Evolutionary conservation across 1,284 basidiomycete genomes (phyloP), one percentile per base, ranked within the genome.

Genomic region (Cutaneotrichosporon sp.): DNA sequence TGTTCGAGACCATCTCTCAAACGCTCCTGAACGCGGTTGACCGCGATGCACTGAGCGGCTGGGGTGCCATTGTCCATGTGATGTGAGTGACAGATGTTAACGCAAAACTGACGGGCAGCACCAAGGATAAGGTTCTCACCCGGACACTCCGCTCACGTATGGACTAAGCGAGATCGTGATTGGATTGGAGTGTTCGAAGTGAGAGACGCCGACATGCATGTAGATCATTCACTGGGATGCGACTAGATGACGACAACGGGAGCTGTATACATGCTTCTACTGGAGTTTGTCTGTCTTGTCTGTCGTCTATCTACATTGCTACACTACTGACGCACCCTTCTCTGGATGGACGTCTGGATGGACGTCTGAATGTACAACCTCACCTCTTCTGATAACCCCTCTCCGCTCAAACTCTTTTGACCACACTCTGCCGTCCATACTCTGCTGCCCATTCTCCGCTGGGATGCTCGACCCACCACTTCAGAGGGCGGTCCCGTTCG

Each of bases 1-100:
- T 99, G 47, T 99, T 99, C 68, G 96, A 98, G 79, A 98, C 96
- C 11, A 92, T 97, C 67, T 91, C 90, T 20, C 96, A 99, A 76
- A 94, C 92, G 9, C 77, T 99, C 52, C 77, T 98, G 67, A 97
- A 94, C 65, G 90, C 92, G 9, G 86, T 97, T 33, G 96, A 99
- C 74, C 82, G 96, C 48, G 96, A 98, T 75, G 92, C 96, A 16
- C 89, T 86, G 71, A 96, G 91, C 51, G 96, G 96, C 59, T 97
- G 91, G 92, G 96, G 96, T 44, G 91, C 87, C 31, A 77, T 96
- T 42, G 94, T 99, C 46, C 88, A 97, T 79, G 79, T 98, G 57
- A 88, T 99, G 90, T 97, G 75, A 82, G 91, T 58, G 32, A 31
- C 7, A 16, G 14, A 0, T 26, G 16, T 35, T 12, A 7, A 1